These are phyloP conservation scores for Millerozyma acaciae DNA, from an alignment of 805 yeast genomes.

Conservation along the genomic window DNA sequence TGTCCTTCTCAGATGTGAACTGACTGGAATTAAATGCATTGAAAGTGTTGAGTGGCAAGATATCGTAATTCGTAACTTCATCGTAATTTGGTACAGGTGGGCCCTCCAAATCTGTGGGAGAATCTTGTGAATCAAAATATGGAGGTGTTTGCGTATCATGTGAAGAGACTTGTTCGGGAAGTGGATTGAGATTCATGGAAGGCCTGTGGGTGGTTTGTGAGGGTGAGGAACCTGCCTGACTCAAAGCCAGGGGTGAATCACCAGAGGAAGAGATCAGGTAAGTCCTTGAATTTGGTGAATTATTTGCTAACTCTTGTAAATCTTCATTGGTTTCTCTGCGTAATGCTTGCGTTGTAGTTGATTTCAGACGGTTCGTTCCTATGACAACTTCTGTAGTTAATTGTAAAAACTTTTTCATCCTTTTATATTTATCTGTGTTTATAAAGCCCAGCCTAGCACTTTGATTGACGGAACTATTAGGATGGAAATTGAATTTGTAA, in stretches of 20 bases:
- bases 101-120: conserved; percentile 4
- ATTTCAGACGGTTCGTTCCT: conserved; percentile 56
- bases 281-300: conserved; percentile 9
- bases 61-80: conserved; percentile 9
- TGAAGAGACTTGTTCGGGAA: conserved; percentile 16
- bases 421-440: conserved; percentile 75
- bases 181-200: conserved; percentile 9
- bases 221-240: conserved; percentile 6
- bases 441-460: conserved; percentile 45
- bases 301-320: conserved; percentile 2
- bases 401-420: conserved; percentile 75
- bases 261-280: conserved; percentile 5
- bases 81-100: conserved; percentile 22
- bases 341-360: conserved; percentile 5
- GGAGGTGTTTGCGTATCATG: conserved; percentile 27
- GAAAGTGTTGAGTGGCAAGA: conserved; percentile 12
- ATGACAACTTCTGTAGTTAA: conserved; percentile 74
- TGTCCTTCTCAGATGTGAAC: conserved; percentile 59
- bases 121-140: conserved; percentile 13
- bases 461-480: conserved; percentile 19
- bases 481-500: conserved; percentile 21
- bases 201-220: conserved; percentile 4
- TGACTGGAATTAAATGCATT: too few species aligned
- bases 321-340: conserved; percentile 3
- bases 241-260: conserved; percentile 7